Conservation (phyloP, 192 early-diverging fungal species). For the Pecoramyces ruminantium region DNA sequence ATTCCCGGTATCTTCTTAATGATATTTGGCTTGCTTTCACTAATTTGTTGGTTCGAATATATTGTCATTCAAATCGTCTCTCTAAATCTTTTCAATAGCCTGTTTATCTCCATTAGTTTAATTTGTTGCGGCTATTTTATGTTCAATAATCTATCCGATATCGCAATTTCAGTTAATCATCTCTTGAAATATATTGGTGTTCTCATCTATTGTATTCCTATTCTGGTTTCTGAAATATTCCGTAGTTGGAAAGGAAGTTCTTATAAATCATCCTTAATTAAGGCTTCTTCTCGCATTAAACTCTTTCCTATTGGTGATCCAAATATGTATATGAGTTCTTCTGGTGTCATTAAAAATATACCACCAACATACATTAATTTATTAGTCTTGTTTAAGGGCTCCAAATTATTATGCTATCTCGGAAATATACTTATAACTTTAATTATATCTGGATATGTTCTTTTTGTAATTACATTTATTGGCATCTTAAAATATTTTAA, state of each 20-base stretch:
- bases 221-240: background rate
- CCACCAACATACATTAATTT: background rate
- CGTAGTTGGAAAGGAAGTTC: background rate
- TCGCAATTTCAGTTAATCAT: background rate
- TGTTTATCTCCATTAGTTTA: background rate
- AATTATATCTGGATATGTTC: background rate
- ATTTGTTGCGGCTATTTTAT: background rate
- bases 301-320: background rate
- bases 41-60: background rate
- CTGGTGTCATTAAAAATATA: background rate
- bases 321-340: background rate
- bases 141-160: background rate
- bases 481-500: background rate
- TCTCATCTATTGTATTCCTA: background rate
- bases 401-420: background rate
- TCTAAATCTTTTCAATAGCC: background rate
- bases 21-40: background rate
- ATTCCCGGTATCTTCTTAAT: background rate
- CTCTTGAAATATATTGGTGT: background rate
- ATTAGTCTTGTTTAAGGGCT: background rate
- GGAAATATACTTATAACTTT: background rate
- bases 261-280: background rate
- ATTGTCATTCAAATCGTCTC: background rate
- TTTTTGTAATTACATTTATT: background rate
- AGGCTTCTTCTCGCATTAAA: background rate